Percentiles rank a stretch among this genome's conserved stretches.
Conservation (phyloP, 352 stramenopile species). For the Pythium periplocum region DNA sequence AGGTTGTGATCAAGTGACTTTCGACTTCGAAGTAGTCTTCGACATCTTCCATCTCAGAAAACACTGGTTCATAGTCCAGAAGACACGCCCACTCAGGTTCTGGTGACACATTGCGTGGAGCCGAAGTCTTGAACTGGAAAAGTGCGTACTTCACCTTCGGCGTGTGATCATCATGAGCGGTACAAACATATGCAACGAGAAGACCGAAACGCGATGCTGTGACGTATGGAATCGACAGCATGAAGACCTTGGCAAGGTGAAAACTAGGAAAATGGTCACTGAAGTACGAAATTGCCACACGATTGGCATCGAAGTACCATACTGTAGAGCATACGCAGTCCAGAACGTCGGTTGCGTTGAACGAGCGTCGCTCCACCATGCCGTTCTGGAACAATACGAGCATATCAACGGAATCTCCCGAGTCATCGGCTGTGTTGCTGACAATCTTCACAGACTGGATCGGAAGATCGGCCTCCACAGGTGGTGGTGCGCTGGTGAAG, state of each 20-base stretch:
- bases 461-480: slow-evolving; percentile 38
- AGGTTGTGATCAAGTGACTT: slow-evolving; percentile 49
- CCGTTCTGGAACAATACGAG: slow-evolving; percentile 65
- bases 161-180: slow-evolving; percentile 26
- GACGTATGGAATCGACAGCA: slow-evolving; percentile 68
- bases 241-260: slow-evolving; percentile 53
- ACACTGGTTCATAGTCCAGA: slow-evolving; percentile 61
- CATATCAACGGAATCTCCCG: slow-evolving; percentile 42
- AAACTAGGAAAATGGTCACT: slow-evolving; percentile 55
- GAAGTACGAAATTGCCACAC: slow-evolving; percentile 64
- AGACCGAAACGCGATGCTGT: slow-evolving; percentile 41
- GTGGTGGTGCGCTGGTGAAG: slow-evolving; percentile 29
- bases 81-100: slow-evolving; percentile 57
- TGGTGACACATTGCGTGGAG: slow-evolving; percentile 15
- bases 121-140: slow-evolving; percentile 54
- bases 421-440: slow-evolving; percentile 17
- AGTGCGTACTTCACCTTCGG: slow-evolving; percentile 62
- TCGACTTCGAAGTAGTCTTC: slow-evolving; percentile 53
- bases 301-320: slow-evolving; percentile 56
- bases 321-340: slow-evolving; percentile 51
- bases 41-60: slow-evolving; percentile 30
- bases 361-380: slow-evolving; percentile 60
- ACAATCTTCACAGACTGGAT: slow-evolving; percentile 56
- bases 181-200: slow-evolving; percentile 66
- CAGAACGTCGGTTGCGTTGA: slow-evolving; percentile 57